Evolutionary conservation across 2,329 filamentous ascomycete species (phyloP), one percentile per base, ranked within the genome.

Genomic region (Alternaria hordeiaustralica): DNA sequence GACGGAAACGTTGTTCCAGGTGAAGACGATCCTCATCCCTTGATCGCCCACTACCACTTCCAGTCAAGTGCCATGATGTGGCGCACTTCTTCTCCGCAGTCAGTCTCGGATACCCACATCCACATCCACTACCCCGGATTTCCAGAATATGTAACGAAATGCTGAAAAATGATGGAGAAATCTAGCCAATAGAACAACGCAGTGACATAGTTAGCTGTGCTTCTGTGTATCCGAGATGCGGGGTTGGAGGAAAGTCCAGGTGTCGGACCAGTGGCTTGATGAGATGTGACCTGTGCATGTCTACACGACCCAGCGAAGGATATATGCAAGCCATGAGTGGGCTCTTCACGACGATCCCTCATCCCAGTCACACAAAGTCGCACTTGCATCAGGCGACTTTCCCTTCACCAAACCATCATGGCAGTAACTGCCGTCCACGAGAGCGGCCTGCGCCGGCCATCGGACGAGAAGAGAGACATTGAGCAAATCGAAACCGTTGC

Each of bases 391-490:
- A 41, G 36, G 36, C 36, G 36, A 2, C 36, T 41, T 18, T 33
- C 30, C 15, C 18, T 41, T 41, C 36, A 41, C 36, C 36, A 41
- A 18, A 41, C 36, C n/a, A 36, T 9, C 33, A 41, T 41, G 36
- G 36, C n/a, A 41, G 36, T 10, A 41, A 18, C n/a, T 1, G 36
- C 36, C 36, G 1, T 41, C 15, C 36, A 41, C 36, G 36, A 65
- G 12, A 55, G 51, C 36, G 20, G 28, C 11, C 20, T 25, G 15
- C 61, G 63, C 23, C 51, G 58, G 5, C 46, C 55, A 3, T 71
- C 69, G 4, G 58, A 63, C 12, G 68, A 74, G 50, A 74, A 73
- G 50, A 47, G 55, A 4, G 71, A 72, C 18, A 61, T 71, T 13
- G 66, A 72, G 44, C 55, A 61, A 18, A 60, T 72, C 51, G 71